Percentiles rank a stretch among this genome's conserved stretches.
These are phyloP conservation scores for Houttuynia cordata DNA, from an alignment of 164 flowering plant genomes.

Conservation along the genomic window DNA sequence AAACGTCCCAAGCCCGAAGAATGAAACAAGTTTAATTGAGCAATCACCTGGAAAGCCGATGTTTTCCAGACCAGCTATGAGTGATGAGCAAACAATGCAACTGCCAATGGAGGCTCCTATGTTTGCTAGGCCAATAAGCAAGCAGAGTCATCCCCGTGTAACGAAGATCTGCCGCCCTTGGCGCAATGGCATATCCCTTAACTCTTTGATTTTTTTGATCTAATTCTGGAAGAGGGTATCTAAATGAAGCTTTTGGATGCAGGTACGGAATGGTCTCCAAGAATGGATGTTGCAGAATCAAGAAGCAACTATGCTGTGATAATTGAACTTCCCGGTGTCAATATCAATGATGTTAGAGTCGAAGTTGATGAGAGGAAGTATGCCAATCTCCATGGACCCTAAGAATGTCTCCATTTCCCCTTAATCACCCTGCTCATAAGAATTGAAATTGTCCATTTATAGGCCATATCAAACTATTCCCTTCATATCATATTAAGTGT, in stretches of 20 bases:
- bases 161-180: not conserved
- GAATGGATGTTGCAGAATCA: conserved; percentile 62
- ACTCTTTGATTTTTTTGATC: not conserved
- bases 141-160: not conserved
- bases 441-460: too few species aligned
- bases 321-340: conserved; percentile 67
- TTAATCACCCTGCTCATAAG: too few species aligned
- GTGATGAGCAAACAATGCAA: conserved; percentile 9
- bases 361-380: conserved; percentile 58
- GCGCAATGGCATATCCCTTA: not conserved
- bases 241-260: conserved; percentile 9
- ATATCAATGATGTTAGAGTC: conserved; percentile 38
- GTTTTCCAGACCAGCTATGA: conserved; percentile 34
- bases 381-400: too few species aligned
- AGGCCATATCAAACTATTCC: too few species aligned
- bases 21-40: conserved; percentile 7
- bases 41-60: conserved; percentile 23
- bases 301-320: conserved; percentile 30
- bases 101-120: conserved; percentile 28
- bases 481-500: too few species aligned
- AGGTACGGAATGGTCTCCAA: conserved; percentile 55
- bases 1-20: conserved; percentile 9
- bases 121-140: conserved; percentile 28
- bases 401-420: too few species aligned
- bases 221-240: not conserved